phyloP scores from a whole-genome alignment of 345 rosid species.

The Moricandia arvensis region DNA sequence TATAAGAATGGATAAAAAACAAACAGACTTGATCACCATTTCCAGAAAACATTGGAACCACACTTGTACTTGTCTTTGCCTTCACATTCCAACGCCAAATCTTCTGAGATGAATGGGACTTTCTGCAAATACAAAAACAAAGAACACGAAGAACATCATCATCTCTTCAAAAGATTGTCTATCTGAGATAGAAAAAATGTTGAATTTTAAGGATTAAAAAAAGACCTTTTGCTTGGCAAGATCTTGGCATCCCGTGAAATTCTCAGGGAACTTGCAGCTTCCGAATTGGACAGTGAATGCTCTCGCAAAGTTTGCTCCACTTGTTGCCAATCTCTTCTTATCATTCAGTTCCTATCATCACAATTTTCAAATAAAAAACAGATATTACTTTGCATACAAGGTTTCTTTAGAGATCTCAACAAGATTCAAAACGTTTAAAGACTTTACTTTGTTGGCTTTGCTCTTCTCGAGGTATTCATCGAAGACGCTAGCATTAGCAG shows the following conservation, averaged over 20 bases:
- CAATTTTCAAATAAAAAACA: not conserved
- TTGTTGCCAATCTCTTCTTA: constrained; percentile 93
- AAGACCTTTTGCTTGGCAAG: constrained; percentile 95
- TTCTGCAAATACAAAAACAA: constrained; percentile 50
- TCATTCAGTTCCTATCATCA: constrained; percentile 75
- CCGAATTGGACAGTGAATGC: constrained; percentile 95
- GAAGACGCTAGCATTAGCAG: constrained; percentile 81
- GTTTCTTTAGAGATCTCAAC: not conserved
- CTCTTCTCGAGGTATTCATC: constrained; percentile 97
- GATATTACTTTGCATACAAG: not conserved
- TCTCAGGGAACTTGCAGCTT: constrained; percentile 94
- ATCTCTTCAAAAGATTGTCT: not conserved
- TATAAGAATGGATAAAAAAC: constrained; percentile 20
- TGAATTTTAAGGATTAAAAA: not conserved
- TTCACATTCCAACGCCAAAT: constrained; percentile 82
- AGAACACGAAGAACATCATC: constrained; percentile 5
- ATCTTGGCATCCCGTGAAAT: constrained; percentile 98
- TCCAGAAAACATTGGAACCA: constrained; percentile 99
- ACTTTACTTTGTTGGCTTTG: constrained; percentile 85
- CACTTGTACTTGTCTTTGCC: constrained; percentile 98
- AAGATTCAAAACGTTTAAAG: not conserved
- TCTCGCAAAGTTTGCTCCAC: constrained; percentile 95
- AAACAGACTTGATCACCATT: constrained; percentile 60
- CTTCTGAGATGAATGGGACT: constrained; percentile 86
- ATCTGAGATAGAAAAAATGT: not conserved